These are phyloP conservation scores for Nematodospora anomalae DNA, from an alignment of 1,139 yeast species.

Conservation along the genomic window DNA sequence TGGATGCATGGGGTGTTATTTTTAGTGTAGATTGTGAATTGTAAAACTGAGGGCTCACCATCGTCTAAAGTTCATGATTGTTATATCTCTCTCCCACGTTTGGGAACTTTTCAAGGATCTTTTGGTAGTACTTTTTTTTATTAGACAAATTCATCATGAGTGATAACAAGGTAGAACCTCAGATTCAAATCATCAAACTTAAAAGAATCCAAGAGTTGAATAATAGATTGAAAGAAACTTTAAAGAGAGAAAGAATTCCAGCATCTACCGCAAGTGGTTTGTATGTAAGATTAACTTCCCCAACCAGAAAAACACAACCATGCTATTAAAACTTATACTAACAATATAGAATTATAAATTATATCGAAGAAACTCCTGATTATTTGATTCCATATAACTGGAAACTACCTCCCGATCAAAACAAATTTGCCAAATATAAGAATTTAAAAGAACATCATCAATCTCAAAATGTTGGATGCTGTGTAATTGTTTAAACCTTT, in stretches of 20 bases:
- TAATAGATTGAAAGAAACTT: conserved; percentile 50
- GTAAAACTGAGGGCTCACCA: no score
- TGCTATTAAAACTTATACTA: conserved; percentile 10
- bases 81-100: no score
- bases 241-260: conserved; percentile 59
- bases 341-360: conserved; percentile 36
- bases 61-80: no score
- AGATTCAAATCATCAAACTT: conserved; percentile 50
- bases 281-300: conserved; percentile 23
- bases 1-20: not conserved
- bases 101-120: no score
- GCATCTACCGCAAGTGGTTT: conserved; percentile 65
- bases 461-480: conserved; percentile 34
- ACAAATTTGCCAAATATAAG: conserved; percentile 41
- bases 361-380: conserved; percentile 50
- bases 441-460: conserved; percentile 15
- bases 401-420: conserved; percentile 48
- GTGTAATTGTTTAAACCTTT: conserved; percentile 38
- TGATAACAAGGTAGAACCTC: conserved; percentile 24
- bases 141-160: no score
- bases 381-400: conserved; percentile 53
- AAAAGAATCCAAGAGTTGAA: conserved; percentile 66
- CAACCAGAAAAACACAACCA: no score
- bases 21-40: not conserved
- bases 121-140: no score